Base-by-base conservation (phyloP, 2,329 filamentous ascomycete genomes). In the Sclerotinia trifoliorum region DNA sequence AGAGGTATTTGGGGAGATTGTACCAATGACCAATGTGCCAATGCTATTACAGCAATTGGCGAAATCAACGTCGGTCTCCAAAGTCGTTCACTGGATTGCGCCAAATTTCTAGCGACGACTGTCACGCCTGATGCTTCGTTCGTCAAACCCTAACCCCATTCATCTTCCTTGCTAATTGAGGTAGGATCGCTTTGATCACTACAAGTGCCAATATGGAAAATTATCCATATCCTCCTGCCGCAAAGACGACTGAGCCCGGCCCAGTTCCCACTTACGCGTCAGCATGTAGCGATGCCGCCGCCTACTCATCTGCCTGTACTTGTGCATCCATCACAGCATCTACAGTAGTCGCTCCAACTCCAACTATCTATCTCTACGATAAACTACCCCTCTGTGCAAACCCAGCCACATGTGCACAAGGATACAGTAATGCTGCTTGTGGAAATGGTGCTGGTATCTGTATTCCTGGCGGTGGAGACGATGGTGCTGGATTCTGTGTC, bases 1-100 rank as follows among this genome's bases (percentile, higher is more conserved):
- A 46, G 24, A 54, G 35, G 26, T 8, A 60, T 66, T 35, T 32
- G 44, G 13, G 67, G 39, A 15, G 32, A 10, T 46, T 68, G 67
- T 39, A n/a, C 32, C 7, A 46, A 66, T 42, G 4, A 49, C n/a
- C 29, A 56, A 56, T 68, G 67, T 61, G 67, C 61, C 26, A 21
- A 54, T 11, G 67, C 62, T 3, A 35, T 68, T 42, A 68, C 67
- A 48, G 35, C 52, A 5, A 51, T 68, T 54, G 61, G 66, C 7
- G 46, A 65, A 26, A 65, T 68, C n/a, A 26, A 65, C 17, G 24
- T 58, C 2, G 49, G 62, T n/a, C 54, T 68, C 1, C 56, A 52
- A 21, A 66, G n/a, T 48, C 61, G 67, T 42, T 66, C 67, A 35
- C n/a, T 26, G 8, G 67, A 68, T 60, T 68, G 67, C 39, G 54